Evolutionary conservation across 2,329 filamentous ascomycete genomes (phyloP), one percentile per base, ranked within the genome.

Genomic region (Lachnellula suecica): DNA sequence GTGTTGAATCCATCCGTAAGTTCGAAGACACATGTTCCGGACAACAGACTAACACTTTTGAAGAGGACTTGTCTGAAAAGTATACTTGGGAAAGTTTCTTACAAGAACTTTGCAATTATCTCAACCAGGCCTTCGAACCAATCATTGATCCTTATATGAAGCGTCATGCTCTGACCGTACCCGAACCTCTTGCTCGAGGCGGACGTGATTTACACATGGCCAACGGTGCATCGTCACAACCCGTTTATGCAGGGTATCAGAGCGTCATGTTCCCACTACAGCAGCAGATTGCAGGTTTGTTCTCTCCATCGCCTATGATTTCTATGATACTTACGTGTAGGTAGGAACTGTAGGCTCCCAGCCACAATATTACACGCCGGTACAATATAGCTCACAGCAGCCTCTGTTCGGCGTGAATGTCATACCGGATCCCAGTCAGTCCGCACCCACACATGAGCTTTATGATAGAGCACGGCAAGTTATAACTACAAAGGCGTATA

Each of bases 61-160:
- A 27, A 68, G 66, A 64, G 42, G 70, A 74, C 20, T 65, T 87
- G 31, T 78, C 79, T 0, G 76, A 81, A 57, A 83, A 79, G 60
- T 85, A 85, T 59, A 75, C 77, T 25, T 87, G 84, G 84, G 78
- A 79, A 46, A 80, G 84, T 52, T 86, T 87, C 52, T 69, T 85
- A 15, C 74, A 76, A 20, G 79, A 83, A 54, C 74, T 86, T 15
- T 79, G 77, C 43, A 72, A 71, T 11, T 82, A 83, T 65, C 74
- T 87, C 44, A 76, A 73, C 47, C 82, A 83, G 62, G 79, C 80
- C 51, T 77, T 82, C 51, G 80, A 82, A 51, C 66, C 72, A 11
- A 73, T 79, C 44, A 71, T 74, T 49, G 70, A 70, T n/a, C 74
- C 72, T 56, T 73, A 72, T 63, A 74, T 78, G 59, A 58, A 61